A percentile compares a stretch with the other conserved stretches of the same genome.
phyloP scores from a whole-genome alignment of 805 yeast genomes.

The Wickerhamiella dianesei region DNA sequence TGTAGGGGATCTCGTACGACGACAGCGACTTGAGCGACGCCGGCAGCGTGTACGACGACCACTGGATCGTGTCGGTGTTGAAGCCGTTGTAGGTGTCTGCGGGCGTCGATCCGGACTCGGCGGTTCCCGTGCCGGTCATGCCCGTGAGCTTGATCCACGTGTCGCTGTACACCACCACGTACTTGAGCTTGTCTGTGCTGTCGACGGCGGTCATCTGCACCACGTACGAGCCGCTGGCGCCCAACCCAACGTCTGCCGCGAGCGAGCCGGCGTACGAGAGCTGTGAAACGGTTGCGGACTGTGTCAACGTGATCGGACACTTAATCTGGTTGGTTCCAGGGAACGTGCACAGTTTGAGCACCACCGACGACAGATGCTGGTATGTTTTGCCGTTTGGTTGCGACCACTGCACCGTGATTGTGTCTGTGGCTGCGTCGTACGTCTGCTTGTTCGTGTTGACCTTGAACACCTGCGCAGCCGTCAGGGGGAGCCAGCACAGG shows the following conservation, averaged over 20 bases:
- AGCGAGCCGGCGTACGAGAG: slow-evolving; percentile 28
- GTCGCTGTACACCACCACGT: slow-evolving; percentile 12
- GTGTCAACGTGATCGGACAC: slow-evolving; percentile 12
- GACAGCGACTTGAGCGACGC: slow-evolving; percentile 2
- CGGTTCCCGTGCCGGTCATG: slow-evolving; percentile 48
- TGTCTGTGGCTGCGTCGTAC: slow-evolving; percentile 15
- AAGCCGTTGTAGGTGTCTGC: not conserved
- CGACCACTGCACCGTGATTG: slow-evolving; percentile 38
- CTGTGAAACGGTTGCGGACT: not conserved
- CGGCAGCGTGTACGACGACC: slow-evolving; percentile 13
- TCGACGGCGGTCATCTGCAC: slow-evolving; percentile 50
- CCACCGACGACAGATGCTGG: slow-evolving; percentile 31
- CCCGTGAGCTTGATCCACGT: slow-evolving; percentile 41
- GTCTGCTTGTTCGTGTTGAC: slow-evolving; percentile 10
- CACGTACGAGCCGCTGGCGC: slow-evolving; percentile 55
- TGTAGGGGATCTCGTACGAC: slow-evolving; percentile 41
- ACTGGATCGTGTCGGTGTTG: slow-evolving; percentile 3
- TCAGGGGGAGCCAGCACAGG: slow-evolving; percentile 7
- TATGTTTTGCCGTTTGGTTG: slow-evolving; percentile 39
- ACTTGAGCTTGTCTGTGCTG: slow-evolving; percentile 47
- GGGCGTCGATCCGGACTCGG: slow-evolving; percentile 4
- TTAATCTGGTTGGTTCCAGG: slow-evolving; percentile 33
- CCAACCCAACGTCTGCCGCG: slow-evolving; percentile 30
- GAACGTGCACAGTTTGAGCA: slow-evolving; percentile 59
- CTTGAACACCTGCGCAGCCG: slow-evolving; percentile 15